A percentile compares a stretch with the other conserved stretches of the same genome.
Evolutionary conservation across 1,139 yeast genomes (phyloP).

Genomic region (Lodderomyces theae): DNA sequence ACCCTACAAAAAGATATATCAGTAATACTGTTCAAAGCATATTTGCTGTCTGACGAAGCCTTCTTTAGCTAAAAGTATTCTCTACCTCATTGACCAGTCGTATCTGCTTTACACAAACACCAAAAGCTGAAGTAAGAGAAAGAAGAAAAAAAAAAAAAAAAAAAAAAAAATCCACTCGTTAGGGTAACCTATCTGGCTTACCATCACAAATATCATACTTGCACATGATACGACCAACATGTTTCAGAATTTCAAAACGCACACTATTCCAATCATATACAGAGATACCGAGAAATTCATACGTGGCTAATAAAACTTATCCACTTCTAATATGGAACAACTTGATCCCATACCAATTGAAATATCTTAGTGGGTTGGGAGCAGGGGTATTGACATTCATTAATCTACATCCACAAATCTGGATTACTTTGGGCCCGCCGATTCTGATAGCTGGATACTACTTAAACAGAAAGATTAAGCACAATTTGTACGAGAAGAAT

Average conservation of each 20-base stretch:
- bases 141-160: too few relatives aligned
- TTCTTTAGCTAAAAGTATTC: too few relatives aligned
- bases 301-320: slow-evolving; percentile 25
- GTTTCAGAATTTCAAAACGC: background rate
- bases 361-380: slow-evolving; percentile 29
- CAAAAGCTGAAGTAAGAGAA: too few relatives aligned
- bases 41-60: too few relatives aligned
- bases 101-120: too few relatives aligned
- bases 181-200: too few relatives aligned
- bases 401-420: slow-evolving; percentile 35
- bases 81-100: too few relatives aligned
- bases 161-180: too few relatives aligned
- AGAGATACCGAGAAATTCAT: slow-evolving; percentile 35
- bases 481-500: slow-evolving; percentile 13
- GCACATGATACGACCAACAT: too few relatives aligned
- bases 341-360: slow-evolving; percentile 26
- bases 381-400: slow-evolving; percentile 29
- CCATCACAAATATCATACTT: too few relatives aligned
- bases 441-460: slow-evolving; percentile 26
- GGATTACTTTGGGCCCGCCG: slow-evolving; percentile 41
- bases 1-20: too few relatives aligned
- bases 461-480: slow-evolving; percentile 18
- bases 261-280: slow-evolving; percentile 5
- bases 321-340: slow-evolving; percentile 27
- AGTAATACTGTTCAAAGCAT: too few relatives aligned